Evolutionary conservation across 2,329 filamentous ascomycete genomes (phyloP), one percentile per base, ranked within the genome.

Genomic region (Aureobasidium melanogenum): DNA sequence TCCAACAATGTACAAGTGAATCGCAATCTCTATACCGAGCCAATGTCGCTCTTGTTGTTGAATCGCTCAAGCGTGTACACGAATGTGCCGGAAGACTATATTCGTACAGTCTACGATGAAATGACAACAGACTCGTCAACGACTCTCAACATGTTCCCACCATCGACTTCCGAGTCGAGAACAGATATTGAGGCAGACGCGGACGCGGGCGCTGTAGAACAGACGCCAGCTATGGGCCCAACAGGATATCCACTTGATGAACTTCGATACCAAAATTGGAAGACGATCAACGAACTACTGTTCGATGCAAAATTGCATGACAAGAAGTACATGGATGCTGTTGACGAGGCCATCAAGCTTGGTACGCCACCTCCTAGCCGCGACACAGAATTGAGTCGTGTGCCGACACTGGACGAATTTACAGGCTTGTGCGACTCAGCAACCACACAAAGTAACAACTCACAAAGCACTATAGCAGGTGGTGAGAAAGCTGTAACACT

Each of bases 241-340:
- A 76, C 75, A 1, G 75, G 75, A 15, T 72, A 79, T 32, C 71
- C 76, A 0, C 67, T 80, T 15, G 74, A 74, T 41, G 71, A 76
- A 24, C 68, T 81, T 15, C 75, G 80, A 39, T 82, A 77, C 67
- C 72, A 75, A 62, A 80, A 80, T 62, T 82, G 80, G 80, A 70
- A 74, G 51, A 69, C 69, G 8, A 70, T 82, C 50, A 77, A 79
- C 57, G 73, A 77, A 54, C 69, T 82, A 56, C 72, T 82, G 12
- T 66, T 64, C 17, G 64, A 69, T 22, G 63, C 71, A 5, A 66
- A 70, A 39, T 60, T 63, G 46, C 65, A 69, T 58, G 71, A 74
- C 52, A 30, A 50, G 10, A 57, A 63, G 1, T 69, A 69, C 62
- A 55, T 65, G 22, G 14, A 60, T 4, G 62, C 65, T n/a, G 67